phyloP scores from a whole-genome alignment of 164 flowering plant species.

The Magnolia changhungtana region DNA sequence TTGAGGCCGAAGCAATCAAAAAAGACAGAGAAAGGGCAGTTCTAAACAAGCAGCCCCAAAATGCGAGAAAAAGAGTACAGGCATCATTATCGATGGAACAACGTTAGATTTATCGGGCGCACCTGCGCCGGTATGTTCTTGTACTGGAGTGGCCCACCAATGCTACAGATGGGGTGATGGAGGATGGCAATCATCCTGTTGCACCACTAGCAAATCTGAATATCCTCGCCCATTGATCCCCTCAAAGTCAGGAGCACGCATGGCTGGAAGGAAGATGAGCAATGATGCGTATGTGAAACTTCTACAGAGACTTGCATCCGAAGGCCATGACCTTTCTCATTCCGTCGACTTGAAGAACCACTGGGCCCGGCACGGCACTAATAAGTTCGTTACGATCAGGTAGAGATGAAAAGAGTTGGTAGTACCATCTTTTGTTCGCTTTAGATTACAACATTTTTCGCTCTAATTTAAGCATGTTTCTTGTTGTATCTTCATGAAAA shows the following conservation, averaged over 20 bases:
- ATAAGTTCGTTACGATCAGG: constrained; percentile 90
- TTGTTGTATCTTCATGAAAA: constrained; percentile 5
- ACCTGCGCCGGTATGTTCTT: constrained; percentile 81
- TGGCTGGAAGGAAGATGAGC: constrained; percentile 93
- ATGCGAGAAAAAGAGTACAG: constrained; percentile 32
- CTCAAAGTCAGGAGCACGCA: constrained; percentile 80
- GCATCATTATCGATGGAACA: constrained; percentile 66
- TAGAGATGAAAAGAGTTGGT: constrained; percentile 29
- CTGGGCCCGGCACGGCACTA: constrained; percentile 94
- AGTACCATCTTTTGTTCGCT: not conserved
- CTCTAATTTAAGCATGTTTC: not conserved
- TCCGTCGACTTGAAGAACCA: constrained; percentile 78
- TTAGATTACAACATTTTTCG: not conserved
- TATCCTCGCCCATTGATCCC: constrained; percentile 88
- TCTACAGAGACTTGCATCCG: constrained; percentile 71
- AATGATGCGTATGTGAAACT: constrained; percentile 91
- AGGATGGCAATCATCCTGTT: constrained; percentile 95
- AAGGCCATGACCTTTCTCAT: constrained; percentile 63
- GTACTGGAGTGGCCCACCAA: constrained; percentile 81
- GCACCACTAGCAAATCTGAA: constrained; percentile 71
- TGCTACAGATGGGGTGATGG: constrained; percentile 95
- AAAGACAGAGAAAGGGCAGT: constrained; percentile 29
- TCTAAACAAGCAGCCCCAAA: not conserved
- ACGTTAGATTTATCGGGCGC: constrained; percentile 72
- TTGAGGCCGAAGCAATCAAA: constrained; percentile 37